Evolutionary conservation across 345 rosid genomes (phyloP).

Genomic region (Zanthoxylum bungeanum): DNA sequence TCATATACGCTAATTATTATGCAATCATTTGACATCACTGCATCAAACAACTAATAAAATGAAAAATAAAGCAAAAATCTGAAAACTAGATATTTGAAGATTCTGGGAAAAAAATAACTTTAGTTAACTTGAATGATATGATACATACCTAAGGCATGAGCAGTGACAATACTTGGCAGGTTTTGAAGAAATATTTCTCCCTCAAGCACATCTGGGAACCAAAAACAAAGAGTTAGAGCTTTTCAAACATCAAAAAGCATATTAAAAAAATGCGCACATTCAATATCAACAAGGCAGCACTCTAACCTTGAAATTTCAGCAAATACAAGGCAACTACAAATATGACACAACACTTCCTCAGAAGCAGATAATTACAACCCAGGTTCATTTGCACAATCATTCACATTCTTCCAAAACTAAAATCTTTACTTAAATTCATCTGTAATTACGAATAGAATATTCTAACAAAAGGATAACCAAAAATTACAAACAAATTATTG

Average conservation of each 20-base stretch:
- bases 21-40: background rate
- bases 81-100: background rate
- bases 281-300: background rate
- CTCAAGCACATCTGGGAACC: conserved; percentile 74
- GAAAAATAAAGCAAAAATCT: background rate
- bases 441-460: background rate
- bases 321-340: background rate
- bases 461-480: conserved; percentile 2
- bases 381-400: background rate
- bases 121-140: background rate
- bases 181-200: conserved; percentile 98
- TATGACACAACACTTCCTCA: background rate
- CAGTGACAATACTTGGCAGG: conserved; percentile 84
- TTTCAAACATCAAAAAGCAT: conserved; percentile 5
- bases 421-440: background rate
- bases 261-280: background rate
- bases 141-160: conserved; percentile 83
- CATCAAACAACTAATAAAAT: background rate
- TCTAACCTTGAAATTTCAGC: background rate
- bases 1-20: background rate
- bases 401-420: background rate
- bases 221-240: conserved; percentile 18
- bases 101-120: background rate
- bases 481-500: background rate
- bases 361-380: background rate